Percentiles rank a stretch among this genome's conserved stretches.
phyloP scores from a whole-genome alignment of 495 filamentous ascomycete genomes.

The Apiosordaria backusii region DNA sequence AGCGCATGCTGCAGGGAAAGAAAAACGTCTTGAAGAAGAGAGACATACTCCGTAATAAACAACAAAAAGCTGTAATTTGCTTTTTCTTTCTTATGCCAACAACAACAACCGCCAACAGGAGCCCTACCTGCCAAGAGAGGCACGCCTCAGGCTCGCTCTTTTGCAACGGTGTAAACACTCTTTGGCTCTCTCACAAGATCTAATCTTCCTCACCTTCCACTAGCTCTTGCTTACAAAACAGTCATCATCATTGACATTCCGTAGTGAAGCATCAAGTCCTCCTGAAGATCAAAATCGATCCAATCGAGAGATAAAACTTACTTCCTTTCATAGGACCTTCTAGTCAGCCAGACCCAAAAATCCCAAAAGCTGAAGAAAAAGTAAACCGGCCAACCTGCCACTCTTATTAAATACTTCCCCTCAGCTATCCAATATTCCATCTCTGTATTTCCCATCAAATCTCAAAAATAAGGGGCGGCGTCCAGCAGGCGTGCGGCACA shows the following conservation, averaged over 20 bases:
- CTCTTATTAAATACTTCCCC: neutral
- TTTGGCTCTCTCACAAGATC: neutral
- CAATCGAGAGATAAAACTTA: neutral
- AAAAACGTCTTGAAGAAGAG: neutral
- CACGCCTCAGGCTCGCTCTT: neutral
- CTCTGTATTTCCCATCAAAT: neutral
- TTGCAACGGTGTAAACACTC: neutral
- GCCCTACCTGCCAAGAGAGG: conserved; percentile 1
- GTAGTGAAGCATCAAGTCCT: neutral
- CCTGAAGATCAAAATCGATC: neutral
- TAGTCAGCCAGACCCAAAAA: no score
- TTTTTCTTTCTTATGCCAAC: neutral
- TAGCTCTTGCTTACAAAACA: neutral
- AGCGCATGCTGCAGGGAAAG: no score
- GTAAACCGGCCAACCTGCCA: neutral
- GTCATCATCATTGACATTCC: neutral
- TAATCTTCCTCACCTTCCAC: neutral
- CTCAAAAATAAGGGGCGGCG: neutral
- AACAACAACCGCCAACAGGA: neutral
- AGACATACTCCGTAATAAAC: neutral
- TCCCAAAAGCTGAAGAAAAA: neutral
- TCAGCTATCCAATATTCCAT: no score
- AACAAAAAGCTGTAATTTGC: neutral
- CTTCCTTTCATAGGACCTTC: no score
- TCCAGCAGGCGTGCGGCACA: neutral